These are phyloP conservation scores for Luzula sylvatica DNA, from an alignment of 176 grass and related monocot genomes.

Conservation along the genomic window DNA sequence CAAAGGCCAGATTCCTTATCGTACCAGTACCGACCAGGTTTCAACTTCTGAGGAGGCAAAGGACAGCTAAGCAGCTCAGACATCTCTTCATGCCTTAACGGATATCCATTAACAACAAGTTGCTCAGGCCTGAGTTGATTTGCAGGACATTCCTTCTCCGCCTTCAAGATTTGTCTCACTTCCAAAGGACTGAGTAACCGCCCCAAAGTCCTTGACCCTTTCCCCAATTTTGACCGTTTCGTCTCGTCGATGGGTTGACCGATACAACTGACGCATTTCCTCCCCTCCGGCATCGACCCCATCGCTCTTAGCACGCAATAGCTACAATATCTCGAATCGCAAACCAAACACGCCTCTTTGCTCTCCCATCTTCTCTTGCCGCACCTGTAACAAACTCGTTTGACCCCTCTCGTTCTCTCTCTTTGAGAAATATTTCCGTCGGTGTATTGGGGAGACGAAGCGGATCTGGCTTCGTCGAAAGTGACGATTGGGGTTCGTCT, in stretches of 20 bases:
- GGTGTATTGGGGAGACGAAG: constrained; percentile 31
- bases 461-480: constrained; percentile 40
- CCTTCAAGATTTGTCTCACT: constrained; percentile 85
- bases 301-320: constrained; percentile 78
- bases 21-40: constrained; percentile 96
- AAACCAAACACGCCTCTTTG: constrained; percentile 84
- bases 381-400: constrained; percentile 46
- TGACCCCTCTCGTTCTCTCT: constrained; percentile 38
- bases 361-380: constrained; percentile 84
- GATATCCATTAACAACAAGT: constrained; percentile 51
- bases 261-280: constrained; percentile 82
- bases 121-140: constrained; percentile 90
- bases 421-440: constrained; percentile 30
- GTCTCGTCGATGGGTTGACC: constrained; percentile 57
- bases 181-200: constrained; percentile 64
- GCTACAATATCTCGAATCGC: constrained; percentile 54
- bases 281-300: constrained; percentile 94
- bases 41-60: constrained; percentile 69
- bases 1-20: constrained; percentile 94
- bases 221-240: constrained; percentile 71
- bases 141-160: constrained; percentile 85
- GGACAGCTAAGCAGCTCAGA: constrained; percentile 56
- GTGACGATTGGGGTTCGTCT: constrained; percentile 52
- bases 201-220: constrained; percentile 54
- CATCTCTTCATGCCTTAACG: constrained; percentile 66